Conservation (phyloP, 306 rosid genomes). For the Castanea mollissima region DNA sequence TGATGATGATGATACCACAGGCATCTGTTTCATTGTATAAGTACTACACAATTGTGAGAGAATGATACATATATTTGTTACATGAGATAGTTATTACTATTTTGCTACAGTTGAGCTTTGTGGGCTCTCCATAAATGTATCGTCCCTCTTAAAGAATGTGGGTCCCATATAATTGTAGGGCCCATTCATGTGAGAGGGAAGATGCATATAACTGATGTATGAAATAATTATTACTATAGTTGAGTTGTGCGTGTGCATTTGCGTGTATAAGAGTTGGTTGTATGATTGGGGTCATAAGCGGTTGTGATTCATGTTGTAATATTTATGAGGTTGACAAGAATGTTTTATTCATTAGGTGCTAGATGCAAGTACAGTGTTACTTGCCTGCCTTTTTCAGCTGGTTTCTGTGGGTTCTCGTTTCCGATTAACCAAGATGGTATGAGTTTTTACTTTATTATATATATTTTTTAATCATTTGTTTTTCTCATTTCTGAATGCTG, state of each 20-base stretch:
- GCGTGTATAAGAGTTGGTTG: neutral
- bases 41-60: too few relatives aligned
- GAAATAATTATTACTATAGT: neutral
- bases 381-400: slow-evolving; percentile 1
- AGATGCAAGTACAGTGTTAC: neutral
- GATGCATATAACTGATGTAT: too few relatives aligned
- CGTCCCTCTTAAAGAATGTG: too few relatives aligned
- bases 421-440: slow-evolving; percentile 25
- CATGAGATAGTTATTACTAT: too few relatives aligned
- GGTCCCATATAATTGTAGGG: too few relatives aligned
- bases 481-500: neutral
- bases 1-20: too few relatives aligned
- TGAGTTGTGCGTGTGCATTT: neutral
- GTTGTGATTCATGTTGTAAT: neutral
- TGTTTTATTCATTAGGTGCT: slow-evolving; percentile 15
- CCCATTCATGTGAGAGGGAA: too few relatives aligned
- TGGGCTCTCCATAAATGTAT: too few relatives aligned
- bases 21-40: too few relatives aligned
- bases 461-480: neutral
- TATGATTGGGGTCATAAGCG: neutral
- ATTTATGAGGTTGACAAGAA: neutral
- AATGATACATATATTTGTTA: too few relatives aligned
- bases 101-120: too few relatives aligned
- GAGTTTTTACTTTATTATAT: neutral
- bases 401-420: slow-evolving; percentile 1